Base-by-base conservation (phyloP, 1,139 yeast species). In the Kodamaea derodonti region DNA sequence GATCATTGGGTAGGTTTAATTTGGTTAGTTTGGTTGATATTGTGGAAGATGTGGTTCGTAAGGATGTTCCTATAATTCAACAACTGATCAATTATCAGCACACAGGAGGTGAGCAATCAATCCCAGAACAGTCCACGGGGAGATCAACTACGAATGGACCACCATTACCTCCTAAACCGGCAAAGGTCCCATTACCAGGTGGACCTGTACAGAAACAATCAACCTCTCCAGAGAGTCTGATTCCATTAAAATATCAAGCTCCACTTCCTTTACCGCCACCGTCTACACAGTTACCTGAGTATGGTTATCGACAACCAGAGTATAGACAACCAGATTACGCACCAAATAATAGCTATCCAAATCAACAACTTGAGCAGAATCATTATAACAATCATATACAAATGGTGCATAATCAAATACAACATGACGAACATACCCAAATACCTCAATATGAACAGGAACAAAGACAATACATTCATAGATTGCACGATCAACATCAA, bases 21-120 rank as follows among this genome's bases (percentile, higher is more conserved):
- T 48, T 81, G 28, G 33, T 62, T 9, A 62, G 52, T 25, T 51
- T 75, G 37, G 49, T 69, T 13, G 52, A 52, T 12, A 48, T 68
- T 1, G 47, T 80, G 34, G 45, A 60, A 7, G 64, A 58, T 4
- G 57, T 65, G 24, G 69, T 82, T 42, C 49, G 62, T 12, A 54
- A 49, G 24, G 73, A 75, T 36, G 38, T 41, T n/a, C 65, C 72
- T 17, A 43, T 59, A 11, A n/a, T 24, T 18, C 9, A 9, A 18
- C 22, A 24, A 24, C 26, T 24, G n/a, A n/a, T 11, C 11, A 20
- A 8, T 24, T 7, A 6, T 24, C 26, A 10, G 12, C 26, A 8
- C 12, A 24, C 26, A 24, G 26, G 14, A 7, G 6, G n/a, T 24
- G 12, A 18, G 22, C 9, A 7, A 18, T 9, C 22, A 7, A 6